phyloP scores from a whole-genome alignment of 1,284 basidiomycete species.

The Ganoderma meredithae region DNA sequence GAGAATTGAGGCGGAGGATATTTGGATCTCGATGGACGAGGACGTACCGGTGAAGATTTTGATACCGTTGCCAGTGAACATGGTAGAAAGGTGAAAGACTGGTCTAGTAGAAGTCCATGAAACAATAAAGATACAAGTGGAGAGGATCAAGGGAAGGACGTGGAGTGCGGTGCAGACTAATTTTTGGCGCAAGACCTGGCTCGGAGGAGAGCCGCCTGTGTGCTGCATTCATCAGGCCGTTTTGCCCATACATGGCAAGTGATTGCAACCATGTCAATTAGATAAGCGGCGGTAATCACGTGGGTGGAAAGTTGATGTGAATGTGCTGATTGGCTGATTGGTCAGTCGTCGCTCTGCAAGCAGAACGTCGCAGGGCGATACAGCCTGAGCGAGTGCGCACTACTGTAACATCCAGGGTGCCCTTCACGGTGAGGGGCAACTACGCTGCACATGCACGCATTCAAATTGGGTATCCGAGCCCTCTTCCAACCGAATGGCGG shows the following conservation, averaged over 20 bases:
- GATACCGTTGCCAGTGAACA: slow-evolving; percentile 86
- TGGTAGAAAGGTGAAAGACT: slow-evolving; percentile 38
- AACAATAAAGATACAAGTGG: slow-evolving; percentile 41
- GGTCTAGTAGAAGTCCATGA: slow-evolving; percentile 37
- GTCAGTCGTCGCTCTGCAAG: too few relatives aligned
- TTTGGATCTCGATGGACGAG: slow-evolving; percentile 14
- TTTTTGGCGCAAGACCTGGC: slow-evolving; percentile 20
- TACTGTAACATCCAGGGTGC: too few relatives aligned
- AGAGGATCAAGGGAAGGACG: slow-evolving; percentile 28
- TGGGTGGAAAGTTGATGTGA: not conserved
- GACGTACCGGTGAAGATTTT: slow-evolving; percentile 90
- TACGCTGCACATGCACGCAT: too few relatives aligned
- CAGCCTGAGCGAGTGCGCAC: too few relatives aligned
- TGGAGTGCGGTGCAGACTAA: slow-evolving; percentile 19
- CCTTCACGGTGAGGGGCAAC: not conserved
- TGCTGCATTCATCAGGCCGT: slow-evolving; percentile 12
- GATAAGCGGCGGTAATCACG: slow-evolving; percentile 6
- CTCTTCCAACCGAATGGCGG: not conserved
- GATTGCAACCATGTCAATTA: slow-evolving; percentile 1
- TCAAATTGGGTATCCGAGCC: not conserved
- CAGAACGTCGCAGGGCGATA: too few relatives aligned
- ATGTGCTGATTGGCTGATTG: too few relatives aligned
- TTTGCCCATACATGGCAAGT: slow-evolving; percentile 20
- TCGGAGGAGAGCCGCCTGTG: slow-evolving; percentile 15
- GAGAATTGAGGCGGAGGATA: slow-evolving; percentile 22